Evolutionary conservation across 2,329 filamentous ascomycete species (phyloP).

Genomic region (Pestalotiopsis fici): DNA sequence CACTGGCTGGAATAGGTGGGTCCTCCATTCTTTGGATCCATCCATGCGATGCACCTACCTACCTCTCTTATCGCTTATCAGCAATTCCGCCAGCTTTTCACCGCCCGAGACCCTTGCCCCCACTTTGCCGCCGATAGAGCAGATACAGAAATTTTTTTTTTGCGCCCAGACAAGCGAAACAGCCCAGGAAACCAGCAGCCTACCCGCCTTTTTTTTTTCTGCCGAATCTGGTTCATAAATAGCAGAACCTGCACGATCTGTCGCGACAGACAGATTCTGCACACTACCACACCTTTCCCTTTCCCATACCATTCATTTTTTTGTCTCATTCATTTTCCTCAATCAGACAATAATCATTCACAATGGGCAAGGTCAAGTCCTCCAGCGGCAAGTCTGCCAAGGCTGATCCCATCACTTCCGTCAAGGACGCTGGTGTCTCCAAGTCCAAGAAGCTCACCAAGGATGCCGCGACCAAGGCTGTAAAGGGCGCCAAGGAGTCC

Average conservation of each 20-base stretch:
- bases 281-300: conserved; percentile 15
- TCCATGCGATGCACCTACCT: neutral
- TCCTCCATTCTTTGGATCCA: neutral
- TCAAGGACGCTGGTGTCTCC: conserved; percentile 68
- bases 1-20: neutral
- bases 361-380: conserved; percentile 70
- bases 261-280: neutral
- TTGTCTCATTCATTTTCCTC: conserved; percentile 13
- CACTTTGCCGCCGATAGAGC: conserved; percentile 3
- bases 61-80: conserved; percentile 5
- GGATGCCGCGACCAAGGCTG: conserved; percentile 52
- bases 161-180: neutral
- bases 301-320: conserved; percentile 15
- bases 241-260: neutral
- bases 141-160: conserved; percentile 9
- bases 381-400: conserved; percentile 54
- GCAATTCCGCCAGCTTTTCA: conserved; percentile 6
- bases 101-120: conserved; percentile 10
- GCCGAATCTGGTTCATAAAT: neutral
- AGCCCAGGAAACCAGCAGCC: neutral
- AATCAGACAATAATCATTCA: conserved; percentile 25
- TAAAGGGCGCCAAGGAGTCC: conserved; percentile 34
- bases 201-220: conserved; percentile 16
- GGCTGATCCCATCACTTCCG: conserved; percentile 50
- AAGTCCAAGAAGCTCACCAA: conserved; percentile 72